Base-by-base conservation (phyloP, 768 basidiomycete genomes). In the Leucocoprinus sp. region DNA sequence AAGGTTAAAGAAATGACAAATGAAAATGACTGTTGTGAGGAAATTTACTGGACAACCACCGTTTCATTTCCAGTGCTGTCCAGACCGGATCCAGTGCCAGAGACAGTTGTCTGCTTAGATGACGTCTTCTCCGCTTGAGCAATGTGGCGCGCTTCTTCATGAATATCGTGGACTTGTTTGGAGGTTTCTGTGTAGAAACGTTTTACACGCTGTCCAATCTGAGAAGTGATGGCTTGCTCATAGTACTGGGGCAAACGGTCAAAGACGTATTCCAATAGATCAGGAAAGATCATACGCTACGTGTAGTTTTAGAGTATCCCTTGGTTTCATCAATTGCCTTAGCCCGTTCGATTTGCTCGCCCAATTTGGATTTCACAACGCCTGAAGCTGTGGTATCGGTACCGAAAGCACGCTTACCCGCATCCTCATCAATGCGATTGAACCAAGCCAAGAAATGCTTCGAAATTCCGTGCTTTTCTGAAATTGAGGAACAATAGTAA, bases 111-210 rank as follows among this genome's bases (percentile, higher is more conserved):
- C 2, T 60, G 23, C 4, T 56, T 37, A 8, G 56, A 24, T 8
- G 55, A 41, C 17, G 51, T 46, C 56, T 84, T 82, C 53, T 85
- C 74, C 45, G 69, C 62, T 21, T 72, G 74, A 21, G 81, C 78
- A 56, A 97, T 89, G 23, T 93, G 79, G 49, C 72, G 69, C 2
- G 93, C 93, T 64, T 97, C 93, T 57, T 93, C 89, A 58, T 96
- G 93, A 38, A 97, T 93, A 58, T 97, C 93, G 15, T 75, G 56
- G 21, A 90, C 82, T 63, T 93, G 88, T 68, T 96, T 97, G 15
- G 82, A 72, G 6, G 91, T 93, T 35, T 66, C 65, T 11, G 93
- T 95, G 70, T 96, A 97, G 70, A 96, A 97, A 1, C 65, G 56
- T 22, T 68, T 64, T 48, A 96, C 87, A 56, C 77, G 81, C 66